Conservation (phyloP, 129 eudicot species). For the Helichrysum umbraculigerum region DNA sequence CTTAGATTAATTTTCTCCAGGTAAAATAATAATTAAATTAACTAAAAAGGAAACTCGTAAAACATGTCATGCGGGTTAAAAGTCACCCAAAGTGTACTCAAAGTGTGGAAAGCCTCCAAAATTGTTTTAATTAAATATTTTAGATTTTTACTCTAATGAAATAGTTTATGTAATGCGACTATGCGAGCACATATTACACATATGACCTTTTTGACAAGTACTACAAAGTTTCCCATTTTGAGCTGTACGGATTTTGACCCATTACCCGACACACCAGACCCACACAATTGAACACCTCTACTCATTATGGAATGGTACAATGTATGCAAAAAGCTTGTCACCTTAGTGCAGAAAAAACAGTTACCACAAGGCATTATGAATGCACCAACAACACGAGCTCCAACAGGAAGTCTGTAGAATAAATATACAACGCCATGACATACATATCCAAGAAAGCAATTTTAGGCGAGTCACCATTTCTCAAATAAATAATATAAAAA, state of each 20-base stretch:
- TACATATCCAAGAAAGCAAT: not conserved
- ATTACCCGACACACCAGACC: not conserved
- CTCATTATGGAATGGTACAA: not conserved
- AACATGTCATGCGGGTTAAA: not conserved
- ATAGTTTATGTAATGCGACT: not conserved
- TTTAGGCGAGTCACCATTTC: not conserved
- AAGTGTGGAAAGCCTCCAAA: not conserved
- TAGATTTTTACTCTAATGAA: not conserved
- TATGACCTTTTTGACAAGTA: too few species aligned
- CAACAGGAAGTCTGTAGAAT: conserved; percentile 74
- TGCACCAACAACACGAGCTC: conserved; percentile 90
- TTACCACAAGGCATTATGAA: conserved; percentile 99
- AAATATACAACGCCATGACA: conserved; percentile 17
- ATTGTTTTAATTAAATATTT: not conserved
- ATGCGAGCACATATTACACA: not conserved
- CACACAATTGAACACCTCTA: not conserved
- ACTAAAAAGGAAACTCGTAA: not conserved
- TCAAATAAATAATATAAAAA: not conserved
- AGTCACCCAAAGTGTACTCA: not conserved
- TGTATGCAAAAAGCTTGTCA: conserved; percentile 27
- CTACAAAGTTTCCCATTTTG: not conserved
- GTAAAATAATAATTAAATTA: too few species aligned
- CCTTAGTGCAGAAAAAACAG: conserved; percentile 93
- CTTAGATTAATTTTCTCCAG: not conserved
- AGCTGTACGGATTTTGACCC: not conserved